Evolutionary conservation across 768 basidiomycete species (phyloP).

Genomic region (Pisolithus tinctorius): DNA sequence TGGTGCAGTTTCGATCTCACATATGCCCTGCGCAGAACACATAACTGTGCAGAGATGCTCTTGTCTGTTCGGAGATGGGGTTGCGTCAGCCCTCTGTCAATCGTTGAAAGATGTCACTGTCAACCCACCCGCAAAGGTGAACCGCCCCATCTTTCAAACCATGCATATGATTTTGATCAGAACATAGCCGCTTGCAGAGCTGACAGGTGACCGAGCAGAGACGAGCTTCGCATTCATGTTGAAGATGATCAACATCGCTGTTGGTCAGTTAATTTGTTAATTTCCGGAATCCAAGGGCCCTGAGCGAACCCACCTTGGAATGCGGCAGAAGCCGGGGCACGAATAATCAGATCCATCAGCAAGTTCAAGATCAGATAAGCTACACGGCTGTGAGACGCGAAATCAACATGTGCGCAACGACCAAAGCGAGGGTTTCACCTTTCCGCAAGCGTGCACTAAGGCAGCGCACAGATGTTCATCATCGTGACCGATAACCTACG

Average conservation of each 20-base stretch:
- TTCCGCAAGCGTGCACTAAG: constrained; percentile 41
- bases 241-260: constrained; percentile 38
- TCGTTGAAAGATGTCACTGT: not conserved
- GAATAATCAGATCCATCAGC: constrained; percentile 22
- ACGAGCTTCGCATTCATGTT: constrained; percentile 41
- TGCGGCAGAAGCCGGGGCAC: constrained; percentile 33
- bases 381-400: constrained; percentile 30
- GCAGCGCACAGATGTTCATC: constrained; percentile 45
- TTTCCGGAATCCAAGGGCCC: not conserved
- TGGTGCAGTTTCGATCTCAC: constrained; percentile 47
- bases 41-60: constrained; percentile 35
- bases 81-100: not conserved
- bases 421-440: constrained; percentile 25
- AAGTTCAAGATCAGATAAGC: constrained; percentile 20
- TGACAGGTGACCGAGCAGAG: constrained; percentile 45
- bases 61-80: constrained; percentile 28
- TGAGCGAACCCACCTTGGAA: constrained; percentile 27
- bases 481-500: constrained; percentile 35
- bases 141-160: constrained; percentile 29
- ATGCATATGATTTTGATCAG: constrained; percentile 41
- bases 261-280: not conserved
- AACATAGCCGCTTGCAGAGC: constrained; percentile 45
- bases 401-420: not conserved
- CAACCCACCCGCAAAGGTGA: constrained; percentile 48
- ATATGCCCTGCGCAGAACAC: constrained; percentile 40